Evolutionary conservation across 768 basidiomycete species (phyloP).

Genomic region (Xerocomus spinulosus): DNA sequence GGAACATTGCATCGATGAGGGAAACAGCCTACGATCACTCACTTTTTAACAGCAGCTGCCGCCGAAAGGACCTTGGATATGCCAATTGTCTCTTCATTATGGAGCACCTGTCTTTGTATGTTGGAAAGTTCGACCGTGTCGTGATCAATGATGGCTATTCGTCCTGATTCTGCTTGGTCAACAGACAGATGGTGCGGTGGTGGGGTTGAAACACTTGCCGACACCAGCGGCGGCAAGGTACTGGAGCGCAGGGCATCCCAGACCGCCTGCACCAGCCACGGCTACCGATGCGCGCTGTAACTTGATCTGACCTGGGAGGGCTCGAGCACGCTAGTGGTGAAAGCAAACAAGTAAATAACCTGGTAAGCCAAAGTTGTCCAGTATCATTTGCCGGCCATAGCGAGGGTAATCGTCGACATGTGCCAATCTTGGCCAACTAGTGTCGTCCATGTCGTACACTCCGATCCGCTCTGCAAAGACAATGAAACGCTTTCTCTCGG

Average conservation of each 20-base stretch:
- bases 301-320: slow-evolving; percentile 70
- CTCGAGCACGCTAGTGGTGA: slow-evolving; percentile 1
- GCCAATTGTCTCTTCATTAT: slow-evolving; percentile 67
- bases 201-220: slow-evolving; percentile 46
- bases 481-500: neutral
- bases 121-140: slow-evolving; percentile 87
- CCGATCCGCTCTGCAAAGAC: too few species aligned
- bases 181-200: neutral
- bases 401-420: slow-evolving; percentile 71
- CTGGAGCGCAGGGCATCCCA: slow-evolving; percentile 93
- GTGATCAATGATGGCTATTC: slow-evolving; percentile 83
- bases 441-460: slow-evolving; percentile 5
- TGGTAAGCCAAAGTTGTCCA: slow-evolving; percentile 80
- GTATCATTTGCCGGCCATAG: slow-evolving; percentile 96
- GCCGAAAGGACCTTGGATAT: slow-evolving; percentile 82
- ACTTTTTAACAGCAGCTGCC: slow-evolving; percentile 64
- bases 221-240: slow-evolving; percentile 91
- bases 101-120: slow-evolving; percentile 90
- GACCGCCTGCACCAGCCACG: slow-evolving; percentile 91
- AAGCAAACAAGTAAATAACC: slow-evolving; percentile 41
- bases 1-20: neutral
- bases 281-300: slow-evolving; percentile 70
- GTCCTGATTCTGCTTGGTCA: slow-evolving; percentile 45
- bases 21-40: slow-evolving; percentile 4
- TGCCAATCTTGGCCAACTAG: slow-evolving; percentile 28